These are phyloP conservation scores for Piedraia hortae DNA, from an alignment of 2,329 filamentous ascomycete species.

Conservation along the genomic window DNA sequence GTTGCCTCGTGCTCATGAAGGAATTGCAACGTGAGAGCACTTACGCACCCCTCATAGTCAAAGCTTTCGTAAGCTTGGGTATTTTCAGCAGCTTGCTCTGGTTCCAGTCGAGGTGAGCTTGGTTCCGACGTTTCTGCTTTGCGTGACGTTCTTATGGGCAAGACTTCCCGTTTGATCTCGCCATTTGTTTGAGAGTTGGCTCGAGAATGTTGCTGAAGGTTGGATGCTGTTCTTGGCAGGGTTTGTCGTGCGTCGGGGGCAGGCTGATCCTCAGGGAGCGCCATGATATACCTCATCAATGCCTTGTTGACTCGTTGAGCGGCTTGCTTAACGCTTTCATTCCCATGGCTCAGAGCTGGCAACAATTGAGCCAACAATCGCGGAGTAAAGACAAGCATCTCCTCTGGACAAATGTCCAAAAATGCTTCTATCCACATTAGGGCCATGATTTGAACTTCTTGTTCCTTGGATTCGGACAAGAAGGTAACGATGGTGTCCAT, in stretches of 20 bases:
- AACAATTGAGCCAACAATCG: slow-evolving; percentile 75
- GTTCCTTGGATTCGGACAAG: slow-evolving; percentile 58
- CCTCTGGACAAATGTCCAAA: slow-evolving; percentile 88
- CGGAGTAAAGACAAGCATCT: slow-evolving; percentile 83
- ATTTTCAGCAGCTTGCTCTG: neutral
- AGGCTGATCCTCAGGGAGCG: slow-evolving; percentile 38
- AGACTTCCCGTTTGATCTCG: slow-evolving; percentile 2
- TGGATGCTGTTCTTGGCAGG: slow-evolving; percentile 2
- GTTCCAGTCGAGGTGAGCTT: too few relatives aligned
- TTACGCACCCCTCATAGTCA: slow-evolving; percentile 90
- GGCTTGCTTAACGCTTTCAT: slow-evolving; percentile 67
- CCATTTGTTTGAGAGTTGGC: slow-evolving; percentile 3
- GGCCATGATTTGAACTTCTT: slow-evolving; percentile 74
- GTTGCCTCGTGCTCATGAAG: slow-evolving; percentile 93
- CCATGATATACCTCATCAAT: slow-evolving; percentile 82
- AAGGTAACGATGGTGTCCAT: slow-evolving; percentile 77
- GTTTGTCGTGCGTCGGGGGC: slow-evolving; percentile 9
- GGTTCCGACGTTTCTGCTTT: slow-evolving; percentile 7
- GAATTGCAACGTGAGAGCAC: slow-evolving; percentile 74
- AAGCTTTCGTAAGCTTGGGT: slow-evolving; percentile 33
- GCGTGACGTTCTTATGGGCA: slow-evolving; percentile 2
- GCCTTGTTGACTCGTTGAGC: slow-evolving; percentile 74
- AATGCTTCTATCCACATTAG: slow-evolving; percentile 90
- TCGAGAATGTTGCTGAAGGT: slow-evolving; percentile 1
- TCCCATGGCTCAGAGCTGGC: slow-evolving; percentile 75